A percentile compares a stretch with the other conserved stretches of the same genome.
Evolutionary conservation across 2,329 filamentous ascomycete genomes (phyloP).

Genomic region (Sporothrix mexicana): DNA sequence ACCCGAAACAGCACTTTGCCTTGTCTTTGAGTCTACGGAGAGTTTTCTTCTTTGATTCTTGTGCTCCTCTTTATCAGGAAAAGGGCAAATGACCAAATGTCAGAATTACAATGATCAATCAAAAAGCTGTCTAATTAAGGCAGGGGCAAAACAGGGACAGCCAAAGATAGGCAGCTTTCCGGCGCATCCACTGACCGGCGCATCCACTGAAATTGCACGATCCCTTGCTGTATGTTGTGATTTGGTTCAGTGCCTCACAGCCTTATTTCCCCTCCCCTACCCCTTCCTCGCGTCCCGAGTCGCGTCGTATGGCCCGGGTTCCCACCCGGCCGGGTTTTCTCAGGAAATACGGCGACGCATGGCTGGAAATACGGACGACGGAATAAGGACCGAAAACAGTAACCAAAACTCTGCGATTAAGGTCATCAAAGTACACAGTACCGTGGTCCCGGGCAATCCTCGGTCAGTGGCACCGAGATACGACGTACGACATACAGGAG

Average conservation of each 20-base stretch:
- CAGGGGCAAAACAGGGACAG: not conserved
- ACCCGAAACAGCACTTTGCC: not conserved
- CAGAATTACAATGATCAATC: not conserved
- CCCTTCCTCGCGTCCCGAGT: not conserved
- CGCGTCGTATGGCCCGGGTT: not conserved
- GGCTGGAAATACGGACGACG: not conserved
- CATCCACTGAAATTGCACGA: conserved; percentile 5
- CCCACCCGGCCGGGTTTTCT: not conserved
- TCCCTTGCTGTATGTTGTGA: not conserved
- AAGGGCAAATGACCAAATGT: not conserved
- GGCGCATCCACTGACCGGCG: conserved; percentile 1
- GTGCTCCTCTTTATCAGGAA: not conserved
- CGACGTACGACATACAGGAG: too few species aligned
- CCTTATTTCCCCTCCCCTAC: not conserved
- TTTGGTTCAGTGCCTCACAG: not conserved
- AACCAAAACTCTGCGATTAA: not conserved
- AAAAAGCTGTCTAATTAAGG: not conserved
- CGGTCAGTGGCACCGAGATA: conserved; percentile 16
- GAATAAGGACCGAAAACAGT: not conserved
- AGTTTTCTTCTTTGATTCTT: not conserved
- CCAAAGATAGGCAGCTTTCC: conserved; percentile 4
- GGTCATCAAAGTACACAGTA: not conserved
- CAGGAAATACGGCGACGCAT: not conserved
- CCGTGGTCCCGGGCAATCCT: not conserved
- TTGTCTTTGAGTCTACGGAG: not conserved